A percentile compares a stretch with the other conserved stretches of the same genome.
phyloP scores from a whole-genome alignment of 805 yeast genomes.

The Yarrowia divulgata region DNA sequence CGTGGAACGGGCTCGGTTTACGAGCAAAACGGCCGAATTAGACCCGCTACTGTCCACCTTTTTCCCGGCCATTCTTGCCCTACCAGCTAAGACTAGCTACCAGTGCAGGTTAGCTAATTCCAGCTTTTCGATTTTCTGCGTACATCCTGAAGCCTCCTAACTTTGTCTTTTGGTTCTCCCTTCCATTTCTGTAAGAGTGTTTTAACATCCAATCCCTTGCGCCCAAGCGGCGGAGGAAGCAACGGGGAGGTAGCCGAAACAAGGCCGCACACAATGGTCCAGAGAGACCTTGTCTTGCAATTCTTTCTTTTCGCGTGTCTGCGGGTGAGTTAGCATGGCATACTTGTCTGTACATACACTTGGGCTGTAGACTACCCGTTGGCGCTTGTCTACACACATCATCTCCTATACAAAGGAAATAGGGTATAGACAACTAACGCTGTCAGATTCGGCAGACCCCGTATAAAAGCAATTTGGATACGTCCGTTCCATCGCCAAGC shows the following conservation, averaged over 20 bases:
- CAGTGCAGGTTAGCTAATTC: too few species aligned
- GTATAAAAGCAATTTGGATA: neutral
- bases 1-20: too few species aligned
- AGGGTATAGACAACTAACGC: neutral
- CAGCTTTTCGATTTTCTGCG: neutral
- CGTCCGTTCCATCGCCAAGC: slow-evolving; percentile 21
- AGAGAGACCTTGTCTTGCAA: neutral
- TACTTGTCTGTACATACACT: neutral
- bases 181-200: slow-evolving; percentile 7
- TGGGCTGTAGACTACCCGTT: neutral
- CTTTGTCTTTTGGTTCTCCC: neutral
- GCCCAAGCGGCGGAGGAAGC: slow-evolving; percentile 22
- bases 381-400: neutral
- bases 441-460: neutral
- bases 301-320: neutral
- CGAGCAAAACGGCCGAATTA: too few species aligned
- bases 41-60: too few species aligned
- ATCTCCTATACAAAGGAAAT: neutral
- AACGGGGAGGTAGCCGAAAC: slow-evolving; percentile 14
- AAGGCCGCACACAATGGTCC: neutral
- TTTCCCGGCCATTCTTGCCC: too few species aligned
- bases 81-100: too few species aligned
- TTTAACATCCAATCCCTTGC: slow-evolving; percentile 30
- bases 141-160: neutral
- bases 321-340: neutral